Evolutionary conservation across 2,329 filamentous ascomycete species (phyloP), one percentile per base, ranked within the genome.

Genomic region (Zarea fungicola): DNA sequence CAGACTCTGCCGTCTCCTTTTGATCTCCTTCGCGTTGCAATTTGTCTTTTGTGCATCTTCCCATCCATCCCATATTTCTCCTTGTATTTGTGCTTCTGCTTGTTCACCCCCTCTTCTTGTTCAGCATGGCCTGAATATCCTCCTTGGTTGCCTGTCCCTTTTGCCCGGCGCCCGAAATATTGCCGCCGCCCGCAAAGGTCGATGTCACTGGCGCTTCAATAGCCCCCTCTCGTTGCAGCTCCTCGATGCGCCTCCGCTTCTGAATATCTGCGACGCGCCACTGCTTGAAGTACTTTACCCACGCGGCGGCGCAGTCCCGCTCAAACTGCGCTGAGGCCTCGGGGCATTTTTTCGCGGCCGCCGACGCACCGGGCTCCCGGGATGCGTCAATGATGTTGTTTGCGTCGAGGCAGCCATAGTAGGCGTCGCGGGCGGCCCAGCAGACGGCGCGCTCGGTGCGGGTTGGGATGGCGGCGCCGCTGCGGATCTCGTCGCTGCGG

Each of bases 231-330:
- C 76, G 77, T 63, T 85, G 77, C 59, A 96, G 79, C 63, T 82
- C 81, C 59, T 86, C 84, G 55, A 96, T 73, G 21, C 89, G 86
- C 69, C 84, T 76, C 62, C 87, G 85, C 69, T 92, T 89, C 60
- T 95, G 87, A 62, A 87, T 79, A 59, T 99, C 93, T 70, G 95
- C 92, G 29, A 97, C 89, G 60, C 93, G 79, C 71, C 90, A 87
- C 69, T 96, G 91, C 75, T 97, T 96, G 72, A 99, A 99, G 69
- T 99, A 97, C 70, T 90, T 89, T 53, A 96, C 93, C 93, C 93
- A 99, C 64, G 90, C 91, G 51, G 76, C 78, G 16, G 90, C 89
- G 67, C 93, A 99, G 64, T 92, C 87, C 58, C 78, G 77, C 70
- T 95, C 89, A 61, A 97, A 95, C 50, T 75, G 78, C 25, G 59